phyloP scores from a whole-genome alignment of 495 filamentous ascomycete genomes.

The Aspergillus homomorphus region DNA sequence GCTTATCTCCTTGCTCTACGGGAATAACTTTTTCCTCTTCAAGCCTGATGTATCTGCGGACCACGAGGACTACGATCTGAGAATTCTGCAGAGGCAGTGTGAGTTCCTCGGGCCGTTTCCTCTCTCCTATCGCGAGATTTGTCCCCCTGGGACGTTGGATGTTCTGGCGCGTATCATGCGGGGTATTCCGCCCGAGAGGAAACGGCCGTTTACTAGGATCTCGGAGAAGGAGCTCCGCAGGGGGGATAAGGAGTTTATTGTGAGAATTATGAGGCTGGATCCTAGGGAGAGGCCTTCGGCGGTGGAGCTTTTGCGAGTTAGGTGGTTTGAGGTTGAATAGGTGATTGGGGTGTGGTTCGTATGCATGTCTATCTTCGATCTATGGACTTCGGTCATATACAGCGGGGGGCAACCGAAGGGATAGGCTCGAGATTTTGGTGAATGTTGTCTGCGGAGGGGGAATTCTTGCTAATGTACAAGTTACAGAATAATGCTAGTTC shows the following conservation, averaged over 20 bases:
- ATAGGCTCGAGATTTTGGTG: too few species aligned
- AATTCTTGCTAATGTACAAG: too few species aligned
- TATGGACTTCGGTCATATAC: too few species aligned
- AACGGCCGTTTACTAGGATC: slow-evolving; percentile 14
- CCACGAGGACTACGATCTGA: slow-evolving; percentile 34
- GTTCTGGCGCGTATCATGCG: slow-evolving; percentile 15
- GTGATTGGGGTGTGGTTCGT: too few species aligned
- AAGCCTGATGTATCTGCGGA: slow-evolving; percentile 31
- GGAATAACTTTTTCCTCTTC: slow-evolving; percentile 24
- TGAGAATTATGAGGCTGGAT: slow-evolving; percentile 21
- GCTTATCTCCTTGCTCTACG: slow-evolving; percentile 4
- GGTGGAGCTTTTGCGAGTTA: slow-evolving; percentile 18
- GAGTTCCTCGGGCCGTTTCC: slow-evolving; percentile 41
- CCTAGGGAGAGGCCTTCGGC: slow-evolving; percentile 21
- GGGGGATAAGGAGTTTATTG: slow-evolving; percentile 19
- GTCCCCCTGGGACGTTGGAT: slow-evolving; percentile 8
- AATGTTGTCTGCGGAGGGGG: too few species aligned
- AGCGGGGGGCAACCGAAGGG: too few species aligned
- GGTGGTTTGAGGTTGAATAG: slow-evolving; percentile 11
- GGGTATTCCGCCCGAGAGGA: slow-evolving; percentile 14
- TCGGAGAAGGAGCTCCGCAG: slow-evolving; percentile 13
- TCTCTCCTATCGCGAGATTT: slow-evolving; percentile 28
- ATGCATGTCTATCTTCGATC: too few species aligned
- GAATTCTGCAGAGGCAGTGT: slow-evolving; percentile 35
- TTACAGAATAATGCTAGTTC: too few species aligned